Evolutionary conservation across 129 eudicot species (phyloP), one percentile per base, ranked within the genome.

Genomic region (Centrapalus pauciflorus): DNA sequence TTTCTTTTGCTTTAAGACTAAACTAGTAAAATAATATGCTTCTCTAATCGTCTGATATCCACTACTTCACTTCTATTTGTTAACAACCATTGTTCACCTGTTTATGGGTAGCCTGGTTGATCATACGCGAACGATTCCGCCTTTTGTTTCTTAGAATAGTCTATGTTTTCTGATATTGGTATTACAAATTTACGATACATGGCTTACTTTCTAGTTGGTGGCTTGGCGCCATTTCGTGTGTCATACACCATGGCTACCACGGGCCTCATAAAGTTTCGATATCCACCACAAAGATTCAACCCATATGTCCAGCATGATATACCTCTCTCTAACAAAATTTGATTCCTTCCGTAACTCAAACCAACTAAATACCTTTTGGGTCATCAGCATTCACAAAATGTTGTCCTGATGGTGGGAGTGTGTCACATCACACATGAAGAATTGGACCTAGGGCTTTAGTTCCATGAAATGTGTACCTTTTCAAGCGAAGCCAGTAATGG

Each of bases 281-380:
- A 33, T 33, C 43, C 25, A 9, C 40, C 11, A 20, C 48, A 33
- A 51, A 50, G 33, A 7, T 7, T 30, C 61, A 32, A 30, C 41
- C 32, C 52, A 34, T 51, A 37, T 17, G 19, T 24, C 9, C 7
- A 17, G 19, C 37, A 41, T 25, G 41, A 41, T 13, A 17, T 35
- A 41, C 55, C 20, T 38, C 30, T 55, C 35, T 51, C 62, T 28
- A 55, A 40, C n/a, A 43, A 41, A 56, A 41, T 12, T 43, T 43
- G 56, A 46, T 46, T 55, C 66, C 65, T 70, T 43, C 38, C 57
- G 29, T 29, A 40, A 26, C 74, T 43, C 27, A 68, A 67, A 51
- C 37, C 64, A 66, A 12, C 50, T 32, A 33, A 5, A 51, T 4
- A 13, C 38, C 24, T 12, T 32, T 35, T 37, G 38, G 35, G 26